Evolutionary conservation across 192 early-diverging fungal species (phyloP), one percentile per base, ranked within the genome.

Genomic region (Phycomyces nitens): DNA sequence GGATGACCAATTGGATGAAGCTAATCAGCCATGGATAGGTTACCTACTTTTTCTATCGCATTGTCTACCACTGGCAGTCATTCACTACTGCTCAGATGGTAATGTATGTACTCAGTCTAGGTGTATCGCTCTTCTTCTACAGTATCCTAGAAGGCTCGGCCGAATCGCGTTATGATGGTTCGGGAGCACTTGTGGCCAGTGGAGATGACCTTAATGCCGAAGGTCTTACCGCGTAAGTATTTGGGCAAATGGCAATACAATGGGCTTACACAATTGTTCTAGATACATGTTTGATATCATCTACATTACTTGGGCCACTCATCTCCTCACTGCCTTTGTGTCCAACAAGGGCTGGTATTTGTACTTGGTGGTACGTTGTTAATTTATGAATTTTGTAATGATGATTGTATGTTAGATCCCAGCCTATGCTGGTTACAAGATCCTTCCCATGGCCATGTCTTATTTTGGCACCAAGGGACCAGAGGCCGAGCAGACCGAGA

Each of bases 261-360:
- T 44, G 20, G 9, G 11, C 5, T 21, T 8, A 9, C 49, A 74
- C 1, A 67, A 5, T 5, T 34, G 56, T 65, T 65, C 5, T 79
- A 89, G 88, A 34, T 92, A 92, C 60, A 86, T 88, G 73, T 94
- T 92, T 69, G 92, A 94, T 59, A 84, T 91, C 52, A 88, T 94
- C 54, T 94, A 94, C 54, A 78, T 94, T 34, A 86, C 88, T 18
- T 92, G 90, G 90, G 82, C 87, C 58, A 87, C 88, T 38, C 88
- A 90, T 69, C 65, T 86, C 39, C 74, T 76, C 8, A 85, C 84
- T 22, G 84, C 84, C 20, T 76, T 86, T 42, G 68, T 82, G 22
- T 88, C 80, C 51, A 67, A 70, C 43, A 78, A 82, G 64, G 69
- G 75, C 60, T 86, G 76, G 84, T 82, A 68, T 60, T 66, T 71